Percentiles rank a stretch among this genome's conserved stretches.
Evolutionary conservation across 2,329 filamentous ascomycete species (phyloP).

Genomic region (Ambrosiella beaveri): DNA sequence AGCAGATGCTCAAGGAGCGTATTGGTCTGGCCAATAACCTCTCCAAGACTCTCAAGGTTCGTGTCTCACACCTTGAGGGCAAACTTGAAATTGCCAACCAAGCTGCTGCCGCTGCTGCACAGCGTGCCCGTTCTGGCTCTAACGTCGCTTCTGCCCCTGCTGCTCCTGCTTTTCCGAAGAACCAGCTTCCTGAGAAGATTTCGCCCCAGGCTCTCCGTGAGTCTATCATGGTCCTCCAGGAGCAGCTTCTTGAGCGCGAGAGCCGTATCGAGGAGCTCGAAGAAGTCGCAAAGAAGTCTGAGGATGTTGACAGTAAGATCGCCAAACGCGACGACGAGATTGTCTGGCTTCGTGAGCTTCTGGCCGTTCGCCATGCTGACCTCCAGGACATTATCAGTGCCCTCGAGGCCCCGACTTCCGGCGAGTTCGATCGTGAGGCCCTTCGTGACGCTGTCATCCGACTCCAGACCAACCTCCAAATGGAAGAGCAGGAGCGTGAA

Average conservation of each 20-base stretch:
- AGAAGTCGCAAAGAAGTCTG: constrained; percentile 50
- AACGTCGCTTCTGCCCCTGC: constrained; percentile 22
- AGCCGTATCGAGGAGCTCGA: constrained; percentile 77
- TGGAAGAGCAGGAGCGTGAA: constrained; percentile 94
- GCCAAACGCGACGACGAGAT: constrained; percentile 90
- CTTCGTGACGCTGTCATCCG: constrained; percentile 86
- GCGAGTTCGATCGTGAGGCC: constrained; percentile 57
- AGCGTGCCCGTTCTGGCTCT: constrained; percentile 47
- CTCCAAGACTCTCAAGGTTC: constrained; percentile 71
- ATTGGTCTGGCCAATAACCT: constrained; percentile 71
- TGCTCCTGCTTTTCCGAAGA: constrained; percentile 17
- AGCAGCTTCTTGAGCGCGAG: constrained; percentile 90
- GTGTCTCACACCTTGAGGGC: constrained; percentile 69
- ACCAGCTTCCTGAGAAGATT: constrained; percentile 56
- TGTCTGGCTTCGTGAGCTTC: constrained; percentile 80
- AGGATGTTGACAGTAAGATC: constrained; percentile 64
- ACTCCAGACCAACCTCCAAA: constrained; percentile 83
- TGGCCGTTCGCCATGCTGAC: constrained; percentile 79
- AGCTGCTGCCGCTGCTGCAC: constrained; percentile 66
- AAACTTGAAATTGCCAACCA: constrained; percentile 80
- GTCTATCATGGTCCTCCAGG: constrained; percentile 89
- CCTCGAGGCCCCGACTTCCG: constrained; percentile 41
- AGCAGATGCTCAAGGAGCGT: constrained; percentile 64
- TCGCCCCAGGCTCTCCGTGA: constrained; percentile 89
- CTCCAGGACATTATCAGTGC: constrained; percentile 78